These are phyloP conservation scores for Mycena floridula DNA, from an alignment of 768 basidiomycete genomes.

Conservation along the genomic window DNA sequence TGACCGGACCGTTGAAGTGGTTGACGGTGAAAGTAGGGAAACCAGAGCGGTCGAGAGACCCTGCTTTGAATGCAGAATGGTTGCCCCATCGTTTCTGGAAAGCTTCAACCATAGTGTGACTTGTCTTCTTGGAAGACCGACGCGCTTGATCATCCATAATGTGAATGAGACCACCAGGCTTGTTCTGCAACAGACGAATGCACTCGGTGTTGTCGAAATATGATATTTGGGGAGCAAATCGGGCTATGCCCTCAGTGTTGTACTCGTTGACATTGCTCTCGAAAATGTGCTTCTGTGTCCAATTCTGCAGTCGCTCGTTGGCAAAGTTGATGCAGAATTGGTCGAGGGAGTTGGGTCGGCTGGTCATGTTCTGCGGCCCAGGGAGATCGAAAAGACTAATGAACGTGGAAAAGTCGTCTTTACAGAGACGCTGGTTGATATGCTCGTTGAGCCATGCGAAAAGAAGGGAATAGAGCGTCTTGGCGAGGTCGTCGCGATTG, in stretches of 20 bases:
- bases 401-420: constrained; percentile 88
- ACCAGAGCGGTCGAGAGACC: constrained; percentile 67
- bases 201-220: constrained; percentile 93
- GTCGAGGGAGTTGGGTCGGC: constrained; percentile 87
- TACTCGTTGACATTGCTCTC: constrained; percentile 82
- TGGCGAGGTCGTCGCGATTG: constrained; percentile 91
- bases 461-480: constrained; percentile 87
- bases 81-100: constrained; percentile 93
- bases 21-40: constrained; percentile 85
- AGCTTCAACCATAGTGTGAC: constrained; percentile 91
- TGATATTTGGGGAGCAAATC: constrained; percentile 59
- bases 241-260: constrained; percentile 71
- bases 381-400: constrained; percentile 93
- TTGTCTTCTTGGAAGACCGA: constrained; percentile 82
- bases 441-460: constrained; percentile 97
- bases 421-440: constrained; percentile 92
- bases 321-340: constrained; percentile 97
- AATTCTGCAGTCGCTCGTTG: constrained; percentile 85
- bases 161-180: constrained; percentile 87
- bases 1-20: constrained; percentile 88
- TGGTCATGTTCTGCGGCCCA: constrained; percentile 85
- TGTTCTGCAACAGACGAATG: constrained; percentile 77
- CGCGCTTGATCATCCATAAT: constrained; percentile 98
- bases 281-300: constrained; percentile 74
- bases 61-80: constrained; percentile 86